Percentiles rank a stretch among this genome's conserved stretches.
Conservation (phyloP, 495 filamentous ascomycete genomes). For the Neurospora sublineolata region DNA sequence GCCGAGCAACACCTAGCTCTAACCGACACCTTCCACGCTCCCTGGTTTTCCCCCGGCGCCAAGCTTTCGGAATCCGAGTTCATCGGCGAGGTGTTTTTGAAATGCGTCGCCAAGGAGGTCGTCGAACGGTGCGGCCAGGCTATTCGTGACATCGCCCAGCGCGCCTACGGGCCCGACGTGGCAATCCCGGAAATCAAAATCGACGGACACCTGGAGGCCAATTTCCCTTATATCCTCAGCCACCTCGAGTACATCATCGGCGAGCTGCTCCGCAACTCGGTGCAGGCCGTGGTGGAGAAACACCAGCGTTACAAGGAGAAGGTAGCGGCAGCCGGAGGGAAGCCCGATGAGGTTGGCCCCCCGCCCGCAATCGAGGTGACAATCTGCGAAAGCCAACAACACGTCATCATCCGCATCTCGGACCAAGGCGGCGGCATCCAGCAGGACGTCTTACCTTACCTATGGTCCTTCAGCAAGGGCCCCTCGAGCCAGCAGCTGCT, state of each 20-base stretch:
- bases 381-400: slow-evolving; percentile 85
- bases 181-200: slow-evolving; percentile 73
- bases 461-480: slow-evolving; percentile 96
- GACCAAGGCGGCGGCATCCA: slow-evolving; percentile 92
- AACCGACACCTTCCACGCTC: slow-evolving; percentile 90
- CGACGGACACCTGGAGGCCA: slow-evolving; percentile 75
- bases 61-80: slow-evolving; percentile 68
- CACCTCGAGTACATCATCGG: slow-evolving; percentile 96
- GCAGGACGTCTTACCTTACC: slow-evolving; percentile 67
- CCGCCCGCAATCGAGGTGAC: slow-evolving; percentile 85
- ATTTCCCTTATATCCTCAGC: slow-evolving; percentile 90
- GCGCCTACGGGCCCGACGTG: slow-evolving; percentile 56
- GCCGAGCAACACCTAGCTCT: slow-evolving; percentile 94
- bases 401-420: slow-evolving; percentile 92
- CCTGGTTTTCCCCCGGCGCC: slow-evolving; percentile 81
- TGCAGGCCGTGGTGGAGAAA: slow-evolving; percentile 80
- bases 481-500: slow-evolving; percentile 61
- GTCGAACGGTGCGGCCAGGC: slow-evolving; percentile 70
- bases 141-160: slow-evolving; percentile 53
- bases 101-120: slow-evolving; percentile 84
- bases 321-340: not conserved
- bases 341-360: slow-evolving; percentile 18
- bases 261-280: slow-evolving; percentile 87
- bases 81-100: slow-evolving; percentile 90
- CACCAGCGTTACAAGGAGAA: slow-evolving; percentile 17